Base-by-base conservation (phyloP, 2,329 filamentous ascomycete species). In the Balansia obtecta region DNA sequence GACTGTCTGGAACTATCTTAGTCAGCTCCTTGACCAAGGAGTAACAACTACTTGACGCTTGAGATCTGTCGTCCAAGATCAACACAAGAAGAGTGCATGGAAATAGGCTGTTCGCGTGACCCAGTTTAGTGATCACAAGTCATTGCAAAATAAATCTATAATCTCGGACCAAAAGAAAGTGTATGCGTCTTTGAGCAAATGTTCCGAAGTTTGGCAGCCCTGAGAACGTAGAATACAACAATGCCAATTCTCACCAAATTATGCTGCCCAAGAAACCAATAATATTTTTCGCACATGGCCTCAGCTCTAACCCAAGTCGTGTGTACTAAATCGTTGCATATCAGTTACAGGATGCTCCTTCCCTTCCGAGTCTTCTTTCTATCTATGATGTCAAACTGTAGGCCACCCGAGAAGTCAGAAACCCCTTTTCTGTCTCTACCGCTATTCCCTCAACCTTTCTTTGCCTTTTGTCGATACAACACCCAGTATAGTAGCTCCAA, bases 351-450 rank as follows among this genome's bases (percentile, higher is more conserved):
- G 58, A 53, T 61, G 58, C 57, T 62, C 48, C 45, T 47, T 46
- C 46, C 45, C 33, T 54, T 53, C 57, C 49, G 53, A 52, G 40
- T 42, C 37, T 56, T 50, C n/a, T 63, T 56, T 67, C 59, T 65
- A 59, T 67, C 63, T 67, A 65, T 67, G 57, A 53, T 63, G 57
- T 65, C 63, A 60, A 55, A 55, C 61, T 54, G 56, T 61, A 53
- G 61, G n/a, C 33, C 61, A 56, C 57, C 59, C 61, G 60, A 60
- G 56, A 58, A 58, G 57, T 46, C 57, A 42, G 42, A 7, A n/a
- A 22, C 50, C 52, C 46, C 8, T 50, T 50, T 40, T 53, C 56
- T 45, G 52, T 46, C 20, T 39, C 33, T 33, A 11, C 51, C 52
- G 52, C 52, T 51, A 52, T 52, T 39, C 60, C 56, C 53, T 57